Conservation (phyloP, 2,329 filamentous ascomycete species). For the Colletotrichum simmondsii region DNA sequence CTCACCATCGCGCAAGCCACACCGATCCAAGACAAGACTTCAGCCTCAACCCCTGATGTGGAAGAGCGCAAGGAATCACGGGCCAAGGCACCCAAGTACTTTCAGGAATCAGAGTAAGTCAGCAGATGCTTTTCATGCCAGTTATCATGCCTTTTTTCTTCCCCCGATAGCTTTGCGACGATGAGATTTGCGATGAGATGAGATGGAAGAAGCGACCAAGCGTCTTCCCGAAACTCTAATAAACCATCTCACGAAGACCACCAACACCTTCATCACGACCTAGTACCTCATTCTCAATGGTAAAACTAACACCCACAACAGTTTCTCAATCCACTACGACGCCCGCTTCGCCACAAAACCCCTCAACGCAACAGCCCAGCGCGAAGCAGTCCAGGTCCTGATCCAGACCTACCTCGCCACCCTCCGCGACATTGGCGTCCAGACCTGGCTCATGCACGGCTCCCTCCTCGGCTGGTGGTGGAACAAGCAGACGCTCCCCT, state of each 20-base stretch:
- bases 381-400: slow-evolving; percentile 71
- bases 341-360: slow-evolving; percentile 49
- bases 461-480: slow-evolving; percentile 90
- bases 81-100: slow-evolving; percentile 18
- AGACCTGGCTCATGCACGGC: slow-evolving; percentile 89
- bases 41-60: not conserved
- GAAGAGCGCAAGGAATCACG: not conserved
- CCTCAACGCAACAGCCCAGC: slow-evolving; percentile 66
- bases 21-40: slow-evolving; percentile 14
- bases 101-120: slow-evolving; percentile 21
- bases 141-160: not conserved
- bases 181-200: not conserved
- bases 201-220: not conserved
- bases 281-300: not conserved
- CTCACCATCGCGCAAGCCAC: slow-evolving; percentile 18
- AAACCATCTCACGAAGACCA: not conserved
- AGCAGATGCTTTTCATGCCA: not conserved
- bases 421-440: slow-evolving; percentile 72
- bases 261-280: not conserved
- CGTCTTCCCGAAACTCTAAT: not conserved
- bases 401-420: slow-evolving; percentile 79
- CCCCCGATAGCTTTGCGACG: not conserved
- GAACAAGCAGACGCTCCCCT: slow-evolving; percentile 78
- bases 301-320: slow-evolving; percentile 7
- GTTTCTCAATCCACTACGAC: slow-evolving; percentile 49